phyloP scores from a whole-genome alignment of 345 rosid species.

The Clarkia xantiana region DNA sequence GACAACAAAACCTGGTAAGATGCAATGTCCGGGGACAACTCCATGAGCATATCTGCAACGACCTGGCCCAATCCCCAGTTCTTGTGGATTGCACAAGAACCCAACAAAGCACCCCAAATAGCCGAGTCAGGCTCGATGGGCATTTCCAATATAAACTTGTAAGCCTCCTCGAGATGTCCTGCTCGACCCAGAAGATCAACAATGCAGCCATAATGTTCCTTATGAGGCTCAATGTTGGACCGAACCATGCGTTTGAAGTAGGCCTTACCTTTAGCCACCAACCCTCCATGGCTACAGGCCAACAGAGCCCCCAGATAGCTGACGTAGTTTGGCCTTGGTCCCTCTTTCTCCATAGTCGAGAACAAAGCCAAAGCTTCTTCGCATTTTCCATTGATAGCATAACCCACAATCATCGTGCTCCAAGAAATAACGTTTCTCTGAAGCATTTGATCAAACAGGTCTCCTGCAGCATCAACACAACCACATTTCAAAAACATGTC shows the following conservation, averaged over 20 bases:
- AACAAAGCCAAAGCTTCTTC: slow-evolving; percentile 27
- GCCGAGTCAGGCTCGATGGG: slow-evolving; percentile 28
- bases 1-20: slow-evolving; percentile 35
- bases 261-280: slow-evolving; percentile 21
- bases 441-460: slow-evolving; percentile 18
- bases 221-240: slow-evolving; percentile 23
- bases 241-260: slow-evolving; percentile 17
- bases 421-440: slow-evolving; percentile 32
- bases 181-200: slow-evolving; percentile 34
- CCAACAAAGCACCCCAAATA: slow-evolving; percentile 34
- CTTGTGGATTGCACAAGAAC: slow-evolving; percentile 33
- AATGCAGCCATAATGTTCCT: slow-evolving; percentile 38
- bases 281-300: slow-evolving; percentile 39
- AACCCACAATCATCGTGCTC: slow-evolving; percentile 38
- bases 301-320: slow-evolving; percentile 27
- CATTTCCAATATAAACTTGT: slow-evolving; percentile 24
- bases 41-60: slow-evolving; percentile 30
- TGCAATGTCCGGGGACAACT: slow-evolving; percentile 29
- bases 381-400: slow-evolving; percentile 32
- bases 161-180: slow-evolving; percentile 28
- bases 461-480: slow-evolving; percentile 17
- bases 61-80: slow-evolving; percentile 27
- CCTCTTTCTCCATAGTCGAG: slow-evolving; percentile 19
- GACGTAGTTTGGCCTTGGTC: slow-evolving; percentile 26
- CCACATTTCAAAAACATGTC: slow-evolving; percentile 43